A percentile compares a stretch with the other conserved stretches of the same genome.
Evolutionary conservation across 768 basidiomycete genomes (phyloP).

Genomic region (Leccinum olivaceopallidum): DNA sequence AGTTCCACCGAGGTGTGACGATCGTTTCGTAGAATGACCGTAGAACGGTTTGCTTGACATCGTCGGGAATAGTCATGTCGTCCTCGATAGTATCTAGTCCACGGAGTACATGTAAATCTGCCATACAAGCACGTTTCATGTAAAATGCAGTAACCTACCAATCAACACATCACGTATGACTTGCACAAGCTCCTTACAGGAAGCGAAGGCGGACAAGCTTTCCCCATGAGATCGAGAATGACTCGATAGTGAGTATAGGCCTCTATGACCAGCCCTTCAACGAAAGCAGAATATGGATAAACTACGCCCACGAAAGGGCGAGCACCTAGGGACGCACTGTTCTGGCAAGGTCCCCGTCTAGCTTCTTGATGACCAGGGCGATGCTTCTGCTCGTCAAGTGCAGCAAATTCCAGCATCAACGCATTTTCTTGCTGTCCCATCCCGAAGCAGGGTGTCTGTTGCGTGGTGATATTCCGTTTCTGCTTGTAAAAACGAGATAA

Average conservation of each 20-base stretch:
- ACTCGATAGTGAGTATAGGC: background rate
- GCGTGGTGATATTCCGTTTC: constrained; percentile 77
- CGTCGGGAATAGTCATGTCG: constrained; percentile 93
- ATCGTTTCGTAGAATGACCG: constrained; percentile 80
- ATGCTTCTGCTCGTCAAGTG: constrained; percentile 90
- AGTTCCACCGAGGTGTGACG: constrained; percentile 84
- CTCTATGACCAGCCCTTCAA: constrained; percentile 1
- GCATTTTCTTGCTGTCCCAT: constrained; percentile 86
- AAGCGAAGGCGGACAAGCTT: background rate
- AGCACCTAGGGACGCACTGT: constrained; percentile 57
- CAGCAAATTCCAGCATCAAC: constrained; percentile 84
- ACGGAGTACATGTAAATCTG: constrained; percentile 93
- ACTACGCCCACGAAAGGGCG: background rate
- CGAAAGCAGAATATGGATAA: background rate
- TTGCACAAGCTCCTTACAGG: background rate
- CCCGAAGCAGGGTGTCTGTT: constrained; percentile 80
- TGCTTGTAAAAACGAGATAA: constrained; percentile 70
- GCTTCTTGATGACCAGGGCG: constrained; percentile 89
- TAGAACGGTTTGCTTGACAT: constrained; percentile 82
- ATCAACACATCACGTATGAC: background rate
- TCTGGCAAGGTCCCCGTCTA: constrained; percentile 92
- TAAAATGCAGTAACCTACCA: background rate
- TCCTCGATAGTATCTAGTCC: constrained; percentile 98
- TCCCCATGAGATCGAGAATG: background rate
- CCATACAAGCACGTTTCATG: background rate